Conservation (phyloP, 345 rosid species). For the Lumnitzera racemosa region DNA sequence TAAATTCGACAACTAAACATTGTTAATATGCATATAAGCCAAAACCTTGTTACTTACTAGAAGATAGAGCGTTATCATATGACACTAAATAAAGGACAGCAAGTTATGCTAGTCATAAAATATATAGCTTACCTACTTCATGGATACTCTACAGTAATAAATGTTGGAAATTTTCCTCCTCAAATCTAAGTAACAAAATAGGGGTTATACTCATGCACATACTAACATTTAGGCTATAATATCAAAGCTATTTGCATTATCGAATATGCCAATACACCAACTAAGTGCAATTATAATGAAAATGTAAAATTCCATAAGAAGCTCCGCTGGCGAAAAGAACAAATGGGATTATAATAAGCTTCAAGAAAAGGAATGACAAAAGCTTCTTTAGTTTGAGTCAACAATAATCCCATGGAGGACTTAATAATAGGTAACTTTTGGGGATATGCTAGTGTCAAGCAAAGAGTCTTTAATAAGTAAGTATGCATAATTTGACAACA, state of each 20-base stretch:
- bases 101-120: conserved; percentile 5
- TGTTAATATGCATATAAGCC: not conserved
- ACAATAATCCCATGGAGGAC: too few species aligned
- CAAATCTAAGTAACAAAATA: conserved; percentile 35
- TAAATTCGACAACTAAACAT: conserved; percentile 6
- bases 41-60: not conserved
- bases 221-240: conserved; percentile 1
- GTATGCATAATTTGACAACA: too few species aligned
- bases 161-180: conserved; percentile 44
- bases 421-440: too few species aligned
- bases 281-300: too few species aligned
- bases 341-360: too few species aligned
- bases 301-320: too few species aligned
- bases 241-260: not conserved
- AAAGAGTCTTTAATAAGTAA: too few species aligned
- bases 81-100: not conserved
- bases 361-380: too few species aligned
- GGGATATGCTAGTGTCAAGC: too few species aligned
- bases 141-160: conserved; percentile 28
- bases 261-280: too few species aligned
- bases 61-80: not conserved
- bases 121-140: conserved; percentile 44
- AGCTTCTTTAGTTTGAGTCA: too few species aligned
- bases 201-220: conserved; percentile 6
- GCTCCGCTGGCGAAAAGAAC: too few species aligned